These are phyloP conservation scores for Ettlia oleoabundans DNA, from an alignment of 139 green algal species.

Conservation along the genomic window DNA sequence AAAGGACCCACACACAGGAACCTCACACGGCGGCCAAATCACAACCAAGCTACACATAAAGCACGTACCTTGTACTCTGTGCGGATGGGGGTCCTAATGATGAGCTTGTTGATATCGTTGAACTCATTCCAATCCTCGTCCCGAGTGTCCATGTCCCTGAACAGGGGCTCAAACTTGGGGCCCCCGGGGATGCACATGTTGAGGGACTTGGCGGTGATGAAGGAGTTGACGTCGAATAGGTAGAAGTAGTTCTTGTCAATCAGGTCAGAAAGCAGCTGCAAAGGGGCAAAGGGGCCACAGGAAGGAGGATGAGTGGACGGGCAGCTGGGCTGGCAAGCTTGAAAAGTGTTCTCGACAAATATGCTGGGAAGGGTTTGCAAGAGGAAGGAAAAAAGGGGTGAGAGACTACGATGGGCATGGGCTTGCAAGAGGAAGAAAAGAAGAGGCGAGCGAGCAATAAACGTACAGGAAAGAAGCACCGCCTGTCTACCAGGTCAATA, in stretches of 20 bases:
- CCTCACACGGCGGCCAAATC: no score
- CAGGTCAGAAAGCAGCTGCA: constrained; percentile 96
- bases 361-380: neutral
- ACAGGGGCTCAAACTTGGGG: constrained; percentile 99
- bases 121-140: constrained; percentile 99
- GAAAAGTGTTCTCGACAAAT: neutral
- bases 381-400: no score
- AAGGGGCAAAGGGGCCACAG: neutral
- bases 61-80: constrained; percentile 83
- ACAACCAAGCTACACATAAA: neutral
- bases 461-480: no score
- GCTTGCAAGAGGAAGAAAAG: no score
- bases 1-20: no score
- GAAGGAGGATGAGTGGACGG: neutral
- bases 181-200: constrained; percentile 99
- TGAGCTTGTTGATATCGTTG: constrained; percentile 99
- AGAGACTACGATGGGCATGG: no score
- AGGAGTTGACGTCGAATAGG: constrained; percentile 92
- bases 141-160: constrained; percentile 85
- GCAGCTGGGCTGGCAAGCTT: neutral
- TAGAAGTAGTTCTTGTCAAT: constrained; percentile 99
- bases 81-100: constrained; percentile 93
- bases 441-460: no score
- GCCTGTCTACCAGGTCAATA: no score
- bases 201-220: constrained; percentile 91